Conservation (phyloP, 148 eudicot genomes). For the Vaccinium macrocarpon region DNA sequence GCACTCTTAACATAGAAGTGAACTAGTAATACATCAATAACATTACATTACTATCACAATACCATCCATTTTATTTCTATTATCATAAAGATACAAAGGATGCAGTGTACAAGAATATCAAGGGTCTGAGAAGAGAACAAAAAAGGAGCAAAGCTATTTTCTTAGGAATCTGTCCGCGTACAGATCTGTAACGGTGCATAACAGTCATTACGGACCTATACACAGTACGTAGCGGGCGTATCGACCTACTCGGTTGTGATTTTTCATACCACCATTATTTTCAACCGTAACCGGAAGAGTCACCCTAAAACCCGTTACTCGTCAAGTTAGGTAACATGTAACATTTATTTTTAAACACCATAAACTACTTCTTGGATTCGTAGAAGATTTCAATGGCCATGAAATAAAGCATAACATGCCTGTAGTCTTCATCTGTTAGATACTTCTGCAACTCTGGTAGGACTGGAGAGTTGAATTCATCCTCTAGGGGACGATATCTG, state of each 20-base stretch:
- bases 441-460: constrained; percentile 78
- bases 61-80: no score
- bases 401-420: constrained; percentile 35
- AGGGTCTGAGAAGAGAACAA: not conserved
- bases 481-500: constrained; percentile 77
- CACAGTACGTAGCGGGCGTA: no score
- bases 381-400: not conserved
- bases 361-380: not conserved
- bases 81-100: not conserved
- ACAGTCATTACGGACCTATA: no score
- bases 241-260: no score
- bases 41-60: no score
- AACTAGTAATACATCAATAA: no score
- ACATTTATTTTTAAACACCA: not conserved
- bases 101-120: not conserved
- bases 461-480: constrained; percentile 74
- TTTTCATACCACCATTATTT: no score
- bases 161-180: not conserved
- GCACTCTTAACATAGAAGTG: no score
- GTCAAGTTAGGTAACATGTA: no score
- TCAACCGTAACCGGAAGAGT: no score
- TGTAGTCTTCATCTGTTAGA: constrained; percentile 82
- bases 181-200: no score
- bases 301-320: not conserved
- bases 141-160: not conserved